Percentiles rank a stretch among this genome's conserved stretches.
phyloP scores from a whole-genome alignment of 2,329 filamentous ascomycete species.

The Fusarium virguliforme region DNA sequence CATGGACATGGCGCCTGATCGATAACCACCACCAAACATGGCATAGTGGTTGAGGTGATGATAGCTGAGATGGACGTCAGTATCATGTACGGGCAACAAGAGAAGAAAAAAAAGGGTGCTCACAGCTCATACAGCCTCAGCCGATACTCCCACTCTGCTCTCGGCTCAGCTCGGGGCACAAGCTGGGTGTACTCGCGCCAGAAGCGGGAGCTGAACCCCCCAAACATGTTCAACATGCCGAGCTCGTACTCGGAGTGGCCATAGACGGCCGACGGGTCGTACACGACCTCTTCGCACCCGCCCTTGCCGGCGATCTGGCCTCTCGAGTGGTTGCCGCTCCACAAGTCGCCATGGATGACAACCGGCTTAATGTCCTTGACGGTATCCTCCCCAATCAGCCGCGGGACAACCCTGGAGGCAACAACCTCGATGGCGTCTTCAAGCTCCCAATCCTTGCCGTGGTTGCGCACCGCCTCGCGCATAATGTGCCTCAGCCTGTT shows the following conservation, averaged over 20 bases:
- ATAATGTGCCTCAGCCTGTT: constrained; percentile 80
- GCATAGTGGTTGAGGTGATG: constrained; percentile 93
- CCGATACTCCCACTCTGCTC: constrained; percentile 87
- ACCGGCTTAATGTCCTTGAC: constrained; percentile 80
- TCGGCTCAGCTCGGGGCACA: constrained; percentile 85
- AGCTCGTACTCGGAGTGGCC: constrained; percentile 92
- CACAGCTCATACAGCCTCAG: constrained; percentile 86
- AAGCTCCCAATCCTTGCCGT: constrained; percentile 77
- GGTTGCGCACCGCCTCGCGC: constrained; percentile 68
- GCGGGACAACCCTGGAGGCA: constrained; percentile 77
- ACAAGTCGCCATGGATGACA: constrained; percentile 92
- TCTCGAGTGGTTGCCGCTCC: constrained; percentile 85
- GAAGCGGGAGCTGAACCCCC: constrained; percentile 82
- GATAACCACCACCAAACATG: constrained; percentile 87
- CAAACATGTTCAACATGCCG: constrained; percentile 98
- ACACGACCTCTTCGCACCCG: constrained; percentile 81
- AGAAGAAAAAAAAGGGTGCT: constrained; percentile 56
- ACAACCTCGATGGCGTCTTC: constrained; percentile 75
- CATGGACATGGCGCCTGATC: constrained; percentile 81
- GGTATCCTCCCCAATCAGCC: constrained; percentile 79
- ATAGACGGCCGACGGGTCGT: constrained; percentile 86
- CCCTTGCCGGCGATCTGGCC: constrained; percentile 73
- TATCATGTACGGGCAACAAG: background rate
- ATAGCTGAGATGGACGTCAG: constrained; percentile 68
- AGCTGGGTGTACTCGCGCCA: constrained; percentile 83